Base-by-base conservation (phyloP, 140 eudicot genomes). In the Cichorium intybus region DNA sequence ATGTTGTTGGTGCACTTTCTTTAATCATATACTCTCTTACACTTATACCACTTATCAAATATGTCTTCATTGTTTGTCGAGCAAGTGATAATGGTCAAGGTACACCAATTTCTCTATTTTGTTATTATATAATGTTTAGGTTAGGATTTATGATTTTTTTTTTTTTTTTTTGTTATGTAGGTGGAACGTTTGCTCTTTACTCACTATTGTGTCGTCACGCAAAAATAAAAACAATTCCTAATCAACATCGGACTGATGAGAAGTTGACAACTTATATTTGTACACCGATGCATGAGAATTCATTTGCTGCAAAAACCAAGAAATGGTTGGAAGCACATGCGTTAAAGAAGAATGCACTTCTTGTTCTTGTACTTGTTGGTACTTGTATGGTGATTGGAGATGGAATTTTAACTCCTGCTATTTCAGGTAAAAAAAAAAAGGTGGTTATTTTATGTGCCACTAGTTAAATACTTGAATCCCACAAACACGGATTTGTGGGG, bases 121-220 rank as follows among this genome's bases (percentile, higher is more conserved):
- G n/a, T n/a, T n/a, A n/a, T n/a, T n/a, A n/a, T n/a, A n/a, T n/a
- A n/a, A n/a, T n/a, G n/a, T n/a, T n/a, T n/a, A n/a, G n/a, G n/a
- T n/a, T n/a, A n/a, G n/a, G n/a, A n/a, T n/a, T n/a, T n/a, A n/a
- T n/a, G n/a, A n/a, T n/a, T n/a, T n/a, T n/a, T n/a, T n/a, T n/a
- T n/a, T n/a, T n/a, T n/a, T n/a, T n/a, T n/a, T n/a, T n/a, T n/a
- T n/a, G 28, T 60, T 51, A 16, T 43, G 14, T 58, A 77, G 82
- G 83, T 41, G 83, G 83, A 26, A 78, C 83, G 0, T 78, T 78
- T 67, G 83, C 79, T 20, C 69, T 78, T 59, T 78, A 78, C 67
- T 78, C 83, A 0, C 34, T 78, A 16, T 18, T 78, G 39, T 72
- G 83, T 37, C 77, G 83, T 14, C 61, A 78, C 46, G 79, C 79